Conservation (phyloP, 495 filamentous ascomycete species). For the Aspergillus heteromorphus region DNA sequence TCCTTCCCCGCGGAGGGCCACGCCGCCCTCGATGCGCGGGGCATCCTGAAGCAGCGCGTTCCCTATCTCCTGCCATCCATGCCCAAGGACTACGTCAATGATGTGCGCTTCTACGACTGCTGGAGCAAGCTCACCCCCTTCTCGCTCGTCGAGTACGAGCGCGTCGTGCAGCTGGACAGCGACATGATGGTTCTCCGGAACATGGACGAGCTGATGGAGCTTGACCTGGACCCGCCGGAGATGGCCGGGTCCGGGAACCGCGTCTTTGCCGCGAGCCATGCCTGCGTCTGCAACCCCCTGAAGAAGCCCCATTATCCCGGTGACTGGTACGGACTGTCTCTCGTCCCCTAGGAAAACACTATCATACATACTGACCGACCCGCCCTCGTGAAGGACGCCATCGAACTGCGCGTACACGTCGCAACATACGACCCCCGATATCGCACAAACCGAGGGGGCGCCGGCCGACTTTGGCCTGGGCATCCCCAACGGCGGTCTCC, state of each 20-base stretch:
- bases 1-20: constrained; percentile 58
- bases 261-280: constrained; percentile 70
- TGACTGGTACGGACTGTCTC: constrained; percentile 49
- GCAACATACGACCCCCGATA: constrained; percentile 55
- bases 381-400: constrained; percentile 46
- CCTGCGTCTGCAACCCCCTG: constrained; percentile 78
- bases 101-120: constrained; percentile 74
- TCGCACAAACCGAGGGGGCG: constrained; percentile 53
- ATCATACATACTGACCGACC: background rate
- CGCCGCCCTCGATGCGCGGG: constrained; percentile 55
- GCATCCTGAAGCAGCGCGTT: constrained; percentile 57
- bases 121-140: constrained; percentile 83
- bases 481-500: constrained; percentile 69
- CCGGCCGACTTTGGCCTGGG: constrained; percentile 50
- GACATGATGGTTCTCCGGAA: constrained; percentile 75
- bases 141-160: constrained; percentile 61
- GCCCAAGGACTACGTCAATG: constrained; percentile 33
- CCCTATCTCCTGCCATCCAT: background rate
- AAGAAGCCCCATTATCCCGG: constrained; percentile 69
- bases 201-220: constrained; percentile 83
- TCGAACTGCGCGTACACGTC: constrained; percentile 70
- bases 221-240: constrained; percentile 56
- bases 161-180: constrained; percentile 74
- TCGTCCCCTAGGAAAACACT: background rate
- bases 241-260: constrained; percentile 46